A percentile compares a stretch with the other conserved stretches of the same genome.
These are phyloP conservation scores for Sphaerosporella brunnea DNA, from an alignment of 495 filamentous ascomycete species.

Conservation along the genomic window DNA sequence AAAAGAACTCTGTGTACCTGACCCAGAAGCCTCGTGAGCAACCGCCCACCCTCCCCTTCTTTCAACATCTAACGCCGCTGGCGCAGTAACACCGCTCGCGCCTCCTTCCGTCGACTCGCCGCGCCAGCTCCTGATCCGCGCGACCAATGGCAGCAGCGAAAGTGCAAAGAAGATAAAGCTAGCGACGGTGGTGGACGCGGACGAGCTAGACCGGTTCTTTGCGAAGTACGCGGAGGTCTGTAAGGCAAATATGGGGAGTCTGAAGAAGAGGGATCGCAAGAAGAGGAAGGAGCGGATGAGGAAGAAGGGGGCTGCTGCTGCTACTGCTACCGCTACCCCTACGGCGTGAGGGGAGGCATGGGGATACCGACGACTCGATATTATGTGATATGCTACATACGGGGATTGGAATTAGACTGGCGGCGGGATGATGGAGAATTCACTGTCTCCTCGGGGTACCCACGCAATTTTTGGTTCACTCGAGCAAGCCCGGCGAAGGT, in stretches of 20 bases:
- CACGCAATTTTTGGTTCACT: too few relatives aligned
- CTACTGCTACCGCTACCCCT: slow-evolving; percentile 14
- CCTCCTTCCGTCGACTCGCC: slow-evolving; percentile 34
- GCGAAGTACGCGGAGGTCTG: slow-evolving; percentile 77
- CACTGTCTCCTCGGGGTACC: too few relatives aligned
- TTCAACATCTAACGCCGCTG: slow-evolving; percentile 8
- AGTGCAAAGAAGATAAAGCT: slow-evolving; percentile 44
- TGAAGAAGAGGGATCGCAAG: slow-evolving; percentile 88
- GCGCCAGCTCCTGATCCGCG: slow-evolving; percentile 61
- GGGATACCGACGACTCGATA: too few relatives aligned
- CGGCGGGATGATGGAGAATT: too few relatives aligned
- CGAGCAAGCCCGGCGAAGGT: too few relatives aligned
- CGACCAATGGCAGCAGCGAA: slow-evolving; percentile 53
- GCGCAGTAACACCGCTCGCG: slow-evolving; percentile 20
- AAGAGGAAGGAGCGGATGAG: slow-evolving; percentile 62
- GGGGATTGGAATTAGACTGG: too few relatives aligned
- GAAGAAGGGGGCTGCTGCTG: slow-evolving; percentile 31
- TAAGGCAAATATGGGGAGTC: slow-evolving; percentile 59
- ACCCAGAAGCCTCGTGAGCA: slow-evolving; percentile 47
- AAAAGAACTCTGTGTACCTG: slow-evolving; percentile 62
- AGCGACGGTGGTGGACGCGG: slow-evolving; percentile 61
- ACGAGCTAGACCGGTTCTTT: slow-evolving; percentile 65
- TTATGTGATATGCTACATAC: too few relatives aligned
- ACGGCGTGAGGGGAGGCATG: background rate
- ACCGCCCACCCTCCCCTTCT: slow-evolving; percentile 8